phyloP scores from a whole-genome alignment of 2,329 filamentous ascomycete species.

The Waltergamsia citrina region DNA sequence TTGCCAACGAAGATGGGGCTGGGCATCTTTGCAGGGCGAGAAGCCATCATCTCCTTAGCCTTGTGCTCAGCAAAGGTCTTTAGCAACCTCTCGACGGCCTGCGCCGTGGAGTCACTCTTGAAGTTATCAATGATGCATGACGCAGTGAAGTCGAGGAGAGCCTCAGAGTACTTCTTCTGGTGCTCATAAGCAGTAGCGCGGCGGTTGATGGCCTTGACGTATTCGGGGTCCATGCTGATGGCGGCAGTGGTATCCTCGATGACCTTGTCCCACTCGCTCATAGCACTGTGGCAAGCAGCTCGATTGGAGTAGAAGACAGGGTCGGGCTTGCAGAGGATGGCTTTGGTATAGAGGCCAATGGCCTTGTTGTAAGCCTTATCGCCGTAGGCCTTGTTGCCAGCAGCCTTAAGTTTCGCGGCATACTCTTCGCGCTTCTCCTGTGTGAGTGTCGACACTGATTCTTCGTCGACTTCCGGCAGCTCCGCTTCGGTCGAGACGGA shows the following conservation, averaged over 20 bases:
- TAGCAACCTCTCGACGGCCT: conserved; percentile 82
- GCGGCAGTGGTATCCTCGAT: conserved; percentile 95
- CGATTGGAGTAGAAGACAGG: conserved; percentile 99
- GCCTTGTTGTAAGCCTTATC: conserved; percentile 88
- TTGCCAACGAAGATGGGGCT: conserved; percentile 97
- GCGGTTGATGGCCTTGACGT: conserved; percentile 95
- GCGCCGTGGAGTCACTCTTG: conserved; percentile 80
- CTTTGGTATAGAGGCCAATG: conserved; percentile 91
- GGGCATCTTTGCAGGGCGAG: conserved; percentile 79
- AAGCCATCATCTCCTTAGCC: conserved; percentile 79
- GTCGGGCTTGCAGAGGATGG: conserved; percentile 93
- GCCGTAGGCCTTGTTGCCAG: conserved; percentile 93
- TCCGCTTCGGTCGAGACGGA: conserved; percentile 53
- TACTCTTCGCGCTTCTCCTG: conserved; percentile 72
- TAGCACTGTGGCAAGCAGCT: conserved; percentile 92
- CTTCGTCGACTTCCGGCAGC: conserved; percentile 57
- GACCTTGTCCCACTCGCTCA: conserved; percentile 89
- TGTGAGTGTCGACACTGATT: conserved; percentile 39
- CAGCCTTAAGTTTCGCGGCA: conserved; percentile 85
- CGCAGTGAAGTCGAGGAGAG: conserved; percentile 92
- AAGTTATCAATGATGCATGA: conserved; percentile 99
- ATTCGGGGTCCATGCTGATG: conserved; percentile 86
- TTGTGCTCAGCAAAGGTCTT: conserved; percentile 97
- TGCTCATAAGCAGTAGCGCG: conserved; percentile 96
- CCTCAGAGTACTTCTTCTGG: conserved; percentile 82